Base-by-base conservation (phyloP, 805 yeast genomes). In the Hanseniaspora osmophila region DNA sequence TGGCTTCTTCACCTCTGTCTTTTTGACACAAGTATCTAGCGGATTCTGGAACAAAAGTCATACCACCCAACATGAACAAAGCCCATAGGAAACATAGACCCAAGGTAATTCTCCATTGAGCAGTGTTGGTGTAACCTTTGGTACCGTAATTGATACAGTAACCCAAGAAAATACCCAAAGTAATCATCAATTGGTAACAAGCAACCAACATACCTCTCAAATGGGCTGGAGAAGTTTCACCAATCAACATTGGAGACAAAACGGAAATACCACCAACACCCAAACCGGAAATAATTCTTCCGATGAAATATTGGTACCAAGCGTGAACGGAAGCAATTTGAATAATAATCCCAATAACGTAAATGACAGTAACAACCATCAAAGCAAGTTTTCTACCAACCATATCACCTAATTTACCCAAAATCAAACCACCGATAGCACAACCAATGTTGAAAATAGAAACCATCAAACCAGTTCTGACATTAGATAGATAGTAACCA, bases 211-310 rank as follows among this genome's bases (percentile, higher is more conserved):
- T 70, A 62, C 86, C 86, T 74, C 88, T 76, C 43, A 80, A 63
- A 46, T 72, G 53, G 44, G 61, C 61, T 30, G 65, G 60, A 43
- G 60, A 49, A 40, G 55, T 58, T 41, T 59, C 61, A 35, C 82
- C 71, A 53, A 80, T 78, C 60, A 80, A 76, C 55, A 84, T 65
- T 45, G 94, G 90, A 18, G 80, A 83, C 46, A 80, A 69, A 40
- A 86, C 86, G 42, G 90, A 77, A 40, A 84, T 71, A 48, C 77
- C 76, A 52, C 95, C 94, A 47, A 84, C 85, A 47, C 84, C 84
- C n/a, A 82, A 52, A 47, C 95, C 95, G 33, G 85, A 75, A 69
- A 71, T 54, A 43, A 58, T 73, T 65, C 88, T 71, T 41, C 87
- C 88, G 52, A 80, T 71, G 54, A 77, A 74, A 56, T 74, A 74